Evolutionary conservation across 352 stramenopile genomes (phyloP).

Genomic region (Globisporangium orthogonon): DNA sequence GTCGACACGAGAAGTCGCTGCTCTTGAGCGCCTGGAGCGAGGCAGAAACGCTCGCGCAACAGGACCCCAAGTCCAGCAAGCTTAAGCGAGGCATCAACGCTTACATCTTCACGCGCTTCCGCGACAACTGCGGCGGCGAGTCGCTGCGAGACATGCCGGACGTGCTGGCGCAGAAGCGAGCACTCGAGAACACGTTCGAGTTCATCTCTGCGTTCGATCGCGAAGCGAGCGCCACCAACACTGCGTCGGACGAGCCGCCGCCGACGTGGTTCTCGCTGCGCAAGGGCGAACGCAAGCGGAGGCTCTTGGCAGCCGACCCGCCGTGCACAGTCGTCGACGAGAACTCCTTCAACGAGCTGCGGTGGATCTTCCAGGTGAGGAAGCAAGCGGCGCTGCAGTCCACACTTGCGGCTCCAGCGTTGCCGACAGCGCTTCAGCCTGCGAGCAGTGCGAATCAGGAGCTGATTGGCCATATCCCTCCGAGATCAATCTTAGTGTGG

Average conservation of each 20-base stretch:
- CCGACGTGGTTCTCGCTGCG: slow-evolving; percentile 7
- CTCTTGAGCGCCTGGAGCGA: slow-evolving; percentile 5
- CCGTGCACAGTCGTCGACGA: slow-evolving; percentile 8
- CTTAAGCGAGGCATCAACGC: background rate
- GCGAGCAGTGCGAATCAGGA: background rate
- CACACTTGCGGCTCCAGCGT: background rate
- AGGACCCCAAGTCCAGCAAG: background rate
- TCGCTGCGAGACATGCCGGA: background rate
- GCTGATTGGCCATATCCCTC: background rate
- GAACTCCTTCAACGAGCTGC: slow-evolving; percentile 5
- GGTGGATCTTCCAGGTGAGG: slow-evolving; percentile 4
- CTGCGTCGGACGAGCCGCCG: background rate
- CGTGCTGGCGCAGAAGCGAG: slow-evolving; percentile 5
- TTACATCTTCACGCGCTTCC: slow-evolving; percentile 6
- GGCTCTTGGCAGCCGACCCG: background rate
- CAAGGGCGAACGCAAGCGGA: slow-evolving; percentile 9
- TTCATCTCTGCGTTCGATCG: slow-evolving; percentile 7
- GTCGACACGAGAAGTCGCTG: slow-evolving; percentile 7
- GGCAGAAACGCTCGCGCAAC: slow-evolving; percentile 3
- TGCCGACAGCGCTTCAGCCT: background rate
- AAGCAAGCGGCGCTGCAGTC: background rate
- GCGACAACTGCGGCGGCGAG: slow-evolving; percentile 5
- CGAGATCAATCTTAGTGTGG: slow-evolving; percentile 3
- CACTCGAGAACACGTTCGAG: slow-evolving; percentile 6
- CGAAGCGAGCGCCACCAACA: background rate